Percentiles rank a stretch among this genome's conserved stretches.
Conservation (phyloP, 1,139 yeast genomes). For the Candida labiduridarum region DNA sequence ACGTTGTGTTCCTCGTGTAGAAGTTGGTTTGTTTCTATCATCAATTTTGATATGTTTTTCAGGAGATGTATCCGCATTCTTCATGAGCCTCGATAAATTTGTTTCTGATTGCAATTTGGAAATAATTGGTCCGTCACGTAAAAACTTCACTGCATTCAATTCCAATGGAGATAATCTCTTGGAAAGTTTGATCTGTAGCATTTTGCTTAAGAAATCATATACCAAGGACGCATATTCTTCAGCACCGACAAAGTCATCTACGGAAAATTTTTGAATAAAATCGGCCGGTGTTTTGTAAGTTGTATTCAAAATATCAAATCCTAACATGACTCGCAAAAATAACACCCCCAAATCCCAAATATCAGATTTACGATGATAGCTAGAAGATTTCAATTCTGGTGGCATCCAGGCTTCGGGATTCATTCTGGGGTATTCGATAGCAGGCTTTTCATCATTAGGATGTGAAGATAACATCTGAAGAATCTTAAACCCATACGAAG, state of each 20-base stretch:
- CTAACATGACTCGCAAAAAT: slow-evolving; percentile 71
- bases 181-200: slow-evolving; percentile 67
- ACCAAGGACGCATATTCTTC: slow-evolving; percentile 44
- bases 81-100: slow-evolving; percentile 5
- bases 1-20: not conserved
- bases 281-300: slow-evolving; percentile 63
- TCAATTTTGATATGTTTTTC: not conserved
- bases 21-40: not conserved
- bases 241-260: slow-evolving; percentile 28
- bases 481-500: slow-evolving; percentile 71
- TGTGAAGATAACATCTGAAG: slow-evolving; percentile 57
- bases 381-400: slow-evolving; percentile 61
- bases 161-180: slow-evolving; percentile 84
- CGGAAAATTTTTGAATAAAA: slow-evolving; percentile 52
- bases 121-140: slow-evolving; percentile 63
- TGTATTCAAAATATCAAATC: slow-evolving; percentile 44
- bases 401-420: slow-evolving; percentile 63
- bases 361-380: slow-evolving; percentile 74
- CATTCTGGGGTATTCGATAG: slow-evolving; percentile 14
- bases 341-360: slow-evolving; percentile 90
- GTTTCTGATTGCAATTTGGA: slow-evolving; percentile 8
- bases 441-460: slow-evolving; percentile 35
- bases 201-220: slow-evolving; percentile 64
- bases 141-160: slow-evolving; percentile 76
- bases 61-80: not conserved